Conservation (phyloP, 2,329 filamentous ascomycete genomes). For the Moelleriella libera region DNA sequence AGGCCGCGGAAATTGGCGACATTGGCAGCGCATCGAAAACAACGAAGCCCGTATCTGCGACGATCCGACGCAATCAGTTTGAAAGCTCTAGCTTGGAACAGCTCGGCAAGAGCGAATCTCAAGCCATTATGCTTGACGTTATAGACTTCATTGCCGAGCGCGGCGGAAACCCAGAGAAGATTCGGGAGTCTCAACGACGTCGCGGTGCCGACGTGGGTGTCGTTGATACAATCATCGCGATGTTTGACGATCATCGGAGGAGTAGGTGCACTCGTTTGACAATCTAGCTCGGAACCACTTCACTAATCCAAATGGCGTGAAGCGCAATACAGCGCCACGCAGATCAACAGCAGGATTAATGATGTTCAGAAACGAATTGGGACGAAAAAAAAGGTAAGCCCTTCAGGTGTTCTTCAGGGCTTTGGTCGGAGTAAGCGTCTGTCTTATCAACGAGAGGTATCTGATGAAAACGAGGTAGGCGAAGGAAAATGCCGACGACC, state of each 20-base stretch:
- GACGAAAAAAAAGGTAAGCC: constrained; percentile 66
- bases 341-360: constrained; percentile 78
- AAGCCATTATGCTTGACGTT: constrained; percentile 53
- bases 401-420: neutral
- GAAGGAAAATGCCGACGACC: constrained; percentile 74
- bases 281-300: neutral
- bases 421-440: neutral
- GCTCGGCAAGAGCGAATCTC: neutral
- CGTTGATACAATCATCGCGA: constrained; percentile 79
- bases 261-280: constrained; percentile 28
- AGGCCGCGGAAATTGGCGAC: no score
- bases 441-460: neutral
- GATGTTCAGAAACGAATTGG: constrained; percentile 81
- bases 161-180: constrained; percentile 80
- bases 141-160: constrained; percentile 72
- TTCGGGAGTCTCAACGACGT: constrained; percentile 79
- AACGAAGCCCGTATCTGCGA: no score
- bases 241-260: constrained; percentile 75
- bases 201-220: constrained; percentile 67
- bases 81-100: neutral
- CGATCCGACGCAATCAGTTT: no score
- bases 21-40: no score
- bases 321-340: constrained; percentile 61
- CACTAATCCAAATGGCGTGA: neutral
- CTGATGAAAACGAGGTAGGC: constrained; percentile 28